Percentiles rank a stretch among this genome's conserved stretches.
These are phyloP conservation scores for Chaetomium sp. DNA, from an alignment of 2,329 filamentous ascomycete genomes.

Conservation along the genomic window DNA sequence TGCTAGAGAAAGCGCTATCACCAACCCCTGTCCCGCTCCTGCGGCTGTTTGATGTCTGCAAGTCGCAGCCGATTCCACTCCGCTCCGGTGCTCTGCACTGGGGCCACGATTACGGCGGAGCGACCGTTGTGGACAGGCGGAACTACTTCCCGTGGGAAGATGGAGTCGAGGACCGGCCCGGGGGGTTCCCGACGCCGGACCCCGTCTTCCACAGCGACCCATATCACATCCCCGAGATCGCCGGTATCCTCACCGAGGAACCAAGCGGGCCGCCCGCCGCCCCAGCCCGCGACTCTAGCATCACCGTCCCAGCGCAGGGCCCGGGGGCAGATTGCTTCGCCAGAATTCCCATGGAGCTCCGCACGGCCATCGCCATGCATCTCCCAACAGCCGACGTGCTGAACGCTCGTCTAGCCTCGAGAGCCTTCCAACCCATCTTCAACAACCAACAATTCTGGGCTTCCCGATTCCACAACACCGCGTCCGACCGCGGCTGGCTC, in stretches of 20 bases:
- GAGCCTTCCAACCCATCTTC: neutral
- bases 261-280: neutral
- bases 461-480: neutral
- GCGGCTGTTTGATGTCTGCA: conserved; percentile 4
- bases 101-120: conserved; percentile 7
- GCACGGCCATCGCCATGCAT: neutral
- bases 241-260: neutral
- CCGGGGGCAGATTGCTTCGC: conserved; percentile 1
- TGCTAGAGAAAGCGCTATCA: neutral
- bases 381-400: conserved; percentile 1
- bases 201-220: neutral
- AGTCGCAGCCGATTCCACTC: neutral
- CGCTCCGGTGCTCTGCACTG: neutral
- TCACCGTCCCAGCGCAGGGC: no score
- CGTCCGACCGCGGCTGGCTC: neutral
- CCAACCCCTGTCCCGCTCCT: conserved; percentile 2
- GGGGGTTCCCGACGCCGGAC: neutral
- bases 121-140: neutral
- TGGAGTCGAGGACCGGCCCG: no score
- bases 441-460: conserved; percentile 14
- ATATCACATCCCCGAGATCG: neutral
- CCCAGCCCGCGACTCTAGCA: no score
- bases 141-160: conserved; percentile 16
- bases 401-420: conserved; percentile 5
- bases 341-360: neutral